Evolutionary conservation across 148 eudicot species (phyloP).

Genomic region (Chenopodium quinoa): DNA sequence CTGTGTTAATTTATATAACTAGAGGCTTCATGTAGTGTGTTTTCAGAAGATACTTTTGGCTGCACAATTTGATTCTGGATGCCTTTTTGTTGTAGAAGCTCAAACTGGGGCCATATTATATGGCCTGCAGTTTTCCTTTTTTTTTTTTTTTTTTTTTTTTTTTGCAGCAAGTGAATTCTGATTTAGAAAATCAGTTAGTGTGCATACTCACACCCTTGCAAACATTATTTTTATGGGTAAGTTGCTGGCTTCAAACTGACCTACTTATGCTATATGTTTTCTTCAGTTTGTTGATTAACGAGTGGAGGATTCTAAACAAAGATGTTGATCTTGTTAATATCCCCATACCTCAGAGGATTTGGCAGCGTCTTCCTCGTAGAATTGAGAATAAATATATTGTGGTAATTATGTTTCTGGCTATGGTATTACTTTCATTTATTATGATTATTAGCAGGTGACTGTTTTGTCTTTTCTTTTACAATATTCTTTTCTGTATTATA

Average conservation of each 20-base stretch:
- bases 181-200: background rate
- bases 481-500: background rate
- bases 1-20: no score
- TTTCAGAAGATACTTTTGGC: background rate
- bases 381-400: constrained; percentile 41
- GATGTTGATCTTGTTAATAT: constrained; percentile 33
- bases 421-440: background rate
- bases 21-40: background rate
- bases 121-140: background rate
- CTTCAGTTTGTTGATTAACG: constrained; percentile 62
- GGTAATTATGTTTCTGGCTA: constrained; percentile 37
- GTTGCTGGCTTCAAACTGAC: constrained; percentile 1
- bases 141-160: background rate
- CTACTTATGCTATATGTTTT: constrained; percentile 13
- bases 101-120: background rate
- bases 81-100: background rate
- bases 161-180: background rate
- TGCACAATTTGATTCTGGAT: background rate
- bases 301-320: constrained; percentile 53
- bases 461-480: background rate
- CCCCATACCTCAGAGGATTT: constrained; percentile 45
- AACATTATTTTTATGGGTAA: background rate
- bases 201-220: background rate
- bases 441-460: background rate
- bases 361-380: constrained; percentile 48